phyloP scores from a whole-genome alignment of 768 basidiomycete genomes.

The Pluteus cervinus region DNA sequence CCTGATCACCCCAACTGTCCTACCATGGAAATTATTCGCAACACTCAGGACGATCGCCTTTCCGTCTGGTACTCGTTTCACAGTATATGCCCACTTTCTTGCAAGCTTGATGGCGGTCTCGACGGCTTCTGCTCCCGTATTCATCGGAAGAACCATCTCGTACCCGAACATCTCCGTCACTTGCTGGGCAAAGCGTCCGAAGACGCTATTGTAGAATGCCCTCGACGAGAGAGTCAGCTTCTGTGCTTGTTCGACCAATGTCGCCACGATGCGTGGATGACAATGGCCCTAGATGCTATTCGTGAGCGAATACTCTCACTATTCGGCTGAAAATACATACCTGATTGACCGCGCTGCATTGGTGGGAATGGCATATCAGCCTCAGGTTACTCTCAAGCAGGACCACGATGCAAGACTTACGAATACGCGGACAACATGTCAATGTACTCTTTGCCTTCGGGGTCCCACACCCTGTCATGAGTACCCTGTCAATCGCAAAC shows the following conservation, averaged over 20 bases:
- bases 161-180: conserved; percentile 83
- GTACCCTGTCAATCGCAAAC: conserved; percentile 12
- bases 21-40: conserved; percentile 92
- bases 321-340: conserved; percentile 29
- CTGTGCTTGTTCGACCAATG: conserved; percentile 80
- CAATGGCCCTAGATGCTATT: conserved; percentile 65
- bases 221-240: conserved; percentile 90
- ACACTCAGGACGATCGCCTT: conserved; percentile 83
- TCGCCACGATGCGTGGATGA: conserved; percentile 79
- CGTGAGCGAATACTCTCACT: conserved; percentile 3
- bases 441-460: conserved; percentile 92
- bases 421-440: conserved; percentile 99
- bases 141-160: conserved; percentile 98
- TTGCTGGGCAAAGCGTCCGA: conserved; percentile 85
- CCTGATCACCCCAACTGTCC: conserved; percentile 87
- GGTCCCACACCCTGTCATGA: conserved; percentile 81
- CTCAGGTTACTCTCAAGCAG: conserved; percentile 1
- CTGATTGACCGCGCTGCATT: conserved; percentile 78
- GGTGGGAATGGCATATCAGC: conserved; percentile 5
- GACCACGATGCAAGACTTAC: conserved; percentile 41
- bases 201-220: conserved; percentile 92
- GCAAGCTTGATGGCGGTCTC: conserved; percentile 96
- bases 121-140: conserved; percentile 97
- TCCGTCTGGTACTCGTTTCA: conserved; percentile 76
- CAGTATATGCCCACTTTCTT: conserved; percentile 93